Evolutionary conservation across 2,329 filamentous ascomycete species (phyloP), one percentile per base, ranked within the genome.

Genomic region (Cladophialophora exuberans): DNA sequence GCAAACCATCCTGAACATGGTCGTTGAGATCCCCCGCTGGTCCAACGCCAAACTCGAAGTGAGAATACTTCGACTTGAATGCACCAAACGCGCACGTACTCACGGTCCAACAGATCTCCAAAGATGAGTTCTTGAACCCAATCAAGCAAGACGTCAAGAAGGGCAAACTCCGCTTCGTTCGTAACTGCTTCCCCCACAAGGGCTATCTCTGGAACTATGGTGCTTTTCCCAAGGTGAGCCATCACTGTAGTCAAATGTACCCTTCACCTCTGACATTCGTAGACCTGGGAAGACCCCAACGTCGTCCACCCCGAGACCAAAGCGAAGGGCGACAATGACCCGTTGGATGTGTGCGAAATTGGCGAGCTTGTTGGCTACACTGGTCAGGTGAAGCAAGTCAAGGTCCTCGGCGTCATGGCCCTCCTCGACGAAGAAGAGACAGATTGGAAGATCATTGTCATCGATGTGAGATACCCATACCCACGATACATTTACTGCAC

Each of bases 171-270:
- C 90, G 94, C 72, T 99, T 88, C 75, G 94, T 99, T 74, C 91
- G 94, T 80, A 99, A 99, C 88, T 99, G 94, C 87, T 99, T 99
- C 85, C 94, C 94, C 69, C 94, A 99, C 88, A 97, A 99, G 86
- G 94, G 94, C 66, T 99, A 99, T 79, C 90, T 99, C 69, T 99
- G 94, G 94, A 99, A 99, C 86, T 99, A 99, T 80, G 94, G 94
- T 80, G 92, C 92, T 77, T 97, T 99, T 87, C 94, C 94, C 69
- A 90, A 94, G 83, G 90, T 94, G 83, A 72, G 82, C 10, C 22
- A 44, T 17, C n/a, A 54, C 5, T 13, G n/a, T 31, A 22, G 26
- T 17, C 26, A 23, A 13, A 43, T 22, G 28, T 25, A 13, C 15
- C 18, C 7, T 30, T 56, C 59, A 42, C 56, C 33, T 35, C n/a